Base-by-base conservation (phyloP, 2,329 filamentous ascomycete genomes). In the Verticillium longisporum region DNA sequence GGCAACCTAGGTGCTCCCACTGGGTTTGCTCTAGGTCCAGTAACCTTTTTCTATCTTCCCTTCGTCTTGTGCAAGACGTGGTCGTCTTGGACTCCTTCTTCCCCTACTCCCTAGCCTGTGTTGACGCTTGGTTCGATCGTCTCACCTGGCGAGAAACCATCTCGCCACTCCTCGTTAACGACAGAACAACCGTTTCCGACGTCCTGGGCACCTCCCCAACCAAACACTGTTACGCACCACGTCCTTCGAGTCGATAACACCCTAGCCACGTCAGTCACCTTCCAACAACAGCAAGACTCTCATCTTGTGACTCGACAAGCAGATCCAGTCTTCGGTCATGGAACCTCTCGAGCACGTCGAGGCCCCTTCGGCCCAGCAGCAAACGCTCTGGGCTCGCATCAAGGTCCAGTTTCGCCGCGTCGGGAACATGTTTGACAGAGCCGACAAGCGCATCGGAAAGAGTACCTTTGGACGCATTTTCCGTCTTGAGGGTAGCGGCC, bases 401-500 rank as follows among this genome's bases (percentile, higher is more conserved):
- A 57, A 58, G 37, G 72, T 69, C 53, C 68, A 64, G 15, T 68
- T 73, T 58, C 74, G 68, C 55, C 71, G 70, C 21, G 53, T 73
- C 57, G 73, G 77, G 57, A 70, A 77, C 55, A 68, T 70, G 38
- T 66, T 76, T 58, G 73, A 78, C 59, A 66, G 63, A 18, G 57
- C 74, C 18, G 74, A 80, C 56, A 65, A 65, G 50, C 73, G 70
- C 60, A 63, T 78, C 36, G 76, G 75, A 41, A 69, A 69, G 10
- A 80, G 80, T 0, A 74, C 73, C 7, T 73, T 89, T 65, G 87
- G 87, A 26, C 78, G 77, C 57, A 78, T 86, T 60, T 92, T 92
- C 70, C 82, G 82, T 57, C 83, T 92, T 33, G 83, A 86, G 61
- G 87, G 86, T 15, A 87, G 81, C 53, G 88, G 87, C 57, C 88